These are phyloP conservation scores for Apiospora sp. DNA, from an alignment of 2,329 filamentous ascomycete species.

Conservation along the genomic window DNA sequence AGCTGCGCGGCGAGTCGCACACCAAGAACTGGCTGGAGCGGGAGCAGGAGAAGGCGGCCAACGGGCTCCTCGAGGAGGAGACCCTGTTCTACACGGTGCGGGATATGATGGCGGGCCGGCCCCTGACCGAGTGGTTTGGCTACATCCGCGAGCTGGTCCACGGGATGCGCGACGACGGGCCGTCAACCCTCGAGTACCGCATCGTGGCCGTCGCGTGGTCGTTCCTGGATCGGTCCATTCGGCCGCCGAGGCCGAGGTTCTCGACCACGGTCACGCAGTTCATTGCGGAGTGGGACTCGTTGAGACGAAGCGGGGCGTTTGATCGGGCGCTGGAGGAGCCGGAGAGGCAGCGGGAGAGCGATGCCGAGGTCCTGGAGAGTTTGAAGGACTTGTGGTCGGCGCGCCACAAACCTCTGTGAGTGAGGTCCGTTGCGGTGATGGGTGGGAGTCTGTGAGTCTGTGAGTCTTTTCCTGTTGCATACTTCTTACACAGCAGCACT, in stretches of 20 bases:
- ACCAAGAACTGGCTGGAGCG: conserved; percentile 35
- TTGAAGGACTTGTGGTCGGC: not conserved
- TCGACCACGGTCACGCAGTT: conserved; percentile 33
- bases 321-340: conserved; percentile 30
- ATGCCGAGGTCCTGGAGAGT: not conserved
- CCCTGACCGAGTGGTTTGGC: conserved; percentile 35
- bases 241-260: conserved; percentile 30
- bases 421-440: not conserved
- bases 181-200: conserved; percentile 34
- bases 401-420: not conserved
- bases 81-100: conserved; percentile 37
- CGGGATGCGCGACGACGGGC: conserved; percentile 29
- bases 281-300: conserved; percentile 32
- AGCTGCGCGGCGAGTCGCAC: conserved; percentile 33
- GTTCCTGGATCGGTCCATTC: conserved; percentile 39
- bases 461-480: not conserved
- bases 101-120: conserved; percentile 32
- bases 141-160: conserved; percentile 33
- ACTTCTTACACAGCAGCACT: not conserved
- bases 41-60: conserved; percentile 36
- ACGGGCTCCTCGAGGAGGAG: conserved; percentile 31
- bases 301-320: conserved; percentile 31
- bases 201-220: conserved; percentile 39
- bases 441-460: not conserved
- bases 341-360: conserved; percentile 29